Evolutionary conservation across 139 green algal species (phyloP), one percentile per base, ranked within the genome.

Genomic region (Trebouxia sp.): DNA sequence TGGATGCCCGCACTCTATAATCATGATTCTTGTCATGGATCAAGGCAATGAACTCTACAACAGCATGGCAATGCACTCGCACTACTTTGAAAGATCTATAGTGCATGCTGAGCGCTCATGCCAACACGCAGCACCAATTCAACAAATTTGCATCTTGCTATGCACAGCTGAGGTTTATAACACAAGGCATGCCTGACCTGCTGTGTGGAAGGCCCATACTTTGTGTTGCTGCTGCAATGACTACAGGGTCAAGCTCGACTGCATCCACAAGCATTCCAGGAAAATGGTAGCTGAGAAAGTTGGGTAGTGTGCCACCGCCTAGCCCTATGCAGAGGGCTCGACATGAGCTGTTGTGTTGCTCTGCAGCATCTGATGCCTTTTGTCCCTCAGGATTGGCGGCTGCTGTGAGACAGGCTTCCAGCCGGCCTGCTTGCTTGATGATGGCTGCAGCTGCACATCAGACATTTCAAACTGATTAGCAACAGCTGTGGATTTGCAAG

Each of bases 201-300:
- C n/a, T 32, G 28, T 20, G 20, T 15, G 83, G 81, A 43, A 93
- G 81, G n/a, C 89, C 89, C 89, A 93, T 93, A 56, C 51, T 80
- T 0, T 76, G 24, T 2, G 32, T 65, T 37, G 89, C 89, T 12
- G 89, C 89, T 3, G 76, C 42, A 14, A 93, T 74, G 10, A 93
- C 89, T 0, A 85, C 70, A 14, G 86, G 84, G 47, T 93, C 89
- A 12, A 93, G 80, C 62, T 93, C 89, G 35, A 93, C 86, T 38
- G 85, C 87, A 51, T 92, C 88, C 4, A 92, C 51, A 2, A 81
- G 37, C 28, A 80, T 26, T 3, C 74, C 47, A 47, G 79, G 84
- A 48, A 89, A 92, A 47, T 89, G 78, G 62, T 92, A 82, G 5
- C 80, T 55, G 26, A 93, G 83, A 48, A 90, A 93, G 20, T 88